Conservation (phyloP, 2,329 filamentous ascomycete species). For the Trichoderma harzianum region DNA sequence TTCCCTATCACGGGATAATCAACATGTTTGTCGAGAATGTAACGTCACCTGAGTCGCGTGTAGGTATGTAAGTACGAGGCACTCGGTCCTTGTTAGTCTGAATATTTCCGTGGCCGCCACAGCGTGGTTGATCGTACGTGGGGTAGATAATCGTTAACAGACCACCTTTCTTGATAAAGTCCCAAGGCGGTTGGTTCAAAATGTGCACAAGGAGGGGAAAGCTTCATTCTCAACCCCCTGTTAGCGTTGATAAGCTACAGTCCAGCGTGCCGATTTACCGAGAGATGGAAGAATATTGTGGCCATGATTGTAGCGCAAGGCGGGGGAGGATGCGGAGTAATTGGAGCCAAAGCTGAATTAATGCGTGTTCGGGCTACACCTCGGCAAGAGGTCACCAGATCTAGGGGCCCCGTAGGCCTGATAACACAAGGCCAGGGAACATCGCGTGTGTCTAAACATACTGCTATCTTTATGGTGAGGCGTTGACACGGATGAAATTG, state of each 20-base stretch:
- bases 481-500: not conserved
- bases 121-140: not conserved
- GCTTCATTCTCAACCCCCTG: slow-evolving; percentile 2
- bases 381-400: not conserved
- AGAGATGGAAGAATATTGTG: not conserved
- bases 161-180: not conserved
- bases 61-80: not conserved
- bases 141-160: not conserved
- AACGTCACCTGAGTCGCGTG: slow-evolving; percentile 8
- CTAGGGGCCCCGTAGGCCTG: not conserved
- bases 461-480: not conserved
- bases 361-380: not conserved
- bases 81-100: not conserved
- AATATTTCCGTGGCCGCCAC: not conserved
- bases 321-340: slow-evolving; percentile 9
- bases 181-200: not conserved
- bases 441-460: not conserved
- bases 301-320: not conserved
- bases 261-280: slow-evolving; percentile 5
- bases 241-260: slow-evolving; percentile 10
- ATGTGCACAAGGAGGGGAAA: not conserved
- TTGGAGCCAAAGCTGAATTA: not conserved
- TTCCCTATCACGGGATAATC: not conserved
- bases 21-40: not conserved
- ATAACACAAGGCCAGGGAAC: not conserved